Base-by-base conservation (phyloP, 2,329 filamentous ascomycete species). In the Claviceps monticola region DNA sequence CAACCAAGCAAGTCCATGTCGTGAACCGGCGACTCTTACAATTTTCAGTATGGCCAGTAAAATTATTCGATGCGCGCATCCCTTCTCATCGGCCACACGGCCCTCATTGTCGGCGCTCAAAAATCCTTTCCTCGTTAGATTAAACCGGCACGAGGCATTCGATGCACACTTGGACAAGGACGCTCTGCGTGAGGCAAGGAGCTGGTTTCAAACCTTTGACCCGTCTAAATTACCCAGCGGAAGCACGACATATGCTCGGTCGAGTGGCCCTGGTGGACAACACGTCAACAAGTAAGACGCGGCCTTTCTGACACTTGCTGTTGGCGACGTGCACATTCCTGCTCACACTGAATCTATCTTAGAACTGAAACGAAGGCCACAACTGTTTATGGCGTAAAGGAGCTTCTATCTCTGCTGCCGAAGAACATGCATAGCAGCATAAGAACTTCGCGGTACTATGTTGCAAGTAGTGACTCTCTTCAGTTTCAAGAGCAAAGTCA, bases 311-410 rank as follows among this genome's bases (percentile, higher is more conserved):
- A 21, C 21, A 29, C 11, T 19, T 4, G 13, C 7, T 23, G 16
- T 8, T 59, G 46, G 70, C 68, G 13, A 64, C 66, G 11, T 19
- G 19, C 14, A 44, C 14, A 26, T 17, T 29, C 16, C 19, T n/a
- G 21, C 49, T 50, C 42, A 50, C 34, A 29, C 11, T 3, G n/a
- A 21, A 14, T 7, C 64, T 56, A 5, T 72, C 63, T 55, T 57
- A 81, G 78, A 54, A 82, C 78, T 0, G 78, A 82, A 63, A 75
- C 71, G 49, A 82, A 81, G 57, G 78, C 78, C 21, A 75, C 72
- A 46, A 79, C 78, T 0, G 67, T 65, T 13, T 80, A 77, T 69
- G 56, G 71, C 1, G 60, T 79, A 3, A 60, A 64, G 14, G 74
- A 80, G 21, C 64, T 82, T 13, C 57, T 69, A 6, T 60, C 63